Evolutionary conservation across 2,329 filamentous ascomycete genomes (phyloP), one percentile per base, ranked within the genome.

Genomic region (Epichloe scottii): DNA sequence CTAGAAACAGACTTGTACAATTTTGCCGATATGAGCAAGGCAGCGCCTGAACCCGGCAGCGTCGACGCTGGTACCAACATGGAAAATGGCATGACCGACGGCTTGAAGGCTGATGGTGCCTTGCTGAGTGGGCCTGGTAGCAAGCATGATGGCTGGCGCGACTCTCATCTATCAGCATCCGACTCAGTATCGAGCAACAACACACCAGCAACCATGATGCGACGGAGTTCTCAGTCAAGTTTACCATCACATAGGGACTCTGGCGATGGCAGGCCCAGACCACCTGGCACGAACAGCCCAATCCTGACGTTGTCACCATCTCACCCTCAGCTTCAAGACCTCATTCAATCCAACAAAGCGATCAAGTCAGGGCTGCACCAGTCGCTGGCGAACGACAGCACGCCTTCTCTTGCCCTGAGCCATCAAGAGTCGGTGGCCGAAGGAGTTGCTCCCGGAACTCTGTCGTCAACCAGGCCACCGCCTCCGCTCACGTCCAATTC

Each of bases 301-400:
- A 79, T 77, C 3, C 62, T 86, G 4, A 63, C 66, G 19, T 63
- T 66, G 15, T 77, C 75, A 2, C 63, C 69, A 8, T 77, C 77
- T 1, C 75, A 78, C 41, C 75, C 73, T 2, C 77, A 79, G 26
- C 63, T 82, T 10, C 78, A 80, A 55, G 79, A 83, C 50, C 72
- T 83, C 67, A 71, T 82, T 37, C 72, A 77, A 51, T 76, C 78
- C 3, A 81, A 82, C 61, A 81, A 77, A 58, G 74, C 66, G 6
- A 74, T 78, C 55, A 78, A 79, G 59, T 73, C 76, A 3, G 73
- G 73, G 23, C 60, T 83, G 5, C 71, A 78, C 51, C 76, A 79
- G 57, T 73, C 75, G 1, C 62, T 77, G 37, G 68, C 74, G 2
- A 81, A 81, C 56, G 79, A 82, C 49, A 82, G 79, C 50, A 75